These are phyloP conservation scores for Fusarium heterosporum DNA, from an alignment of 2,329 filamentous ascomycete genomes.

Conservation along the genomic window DNA sequence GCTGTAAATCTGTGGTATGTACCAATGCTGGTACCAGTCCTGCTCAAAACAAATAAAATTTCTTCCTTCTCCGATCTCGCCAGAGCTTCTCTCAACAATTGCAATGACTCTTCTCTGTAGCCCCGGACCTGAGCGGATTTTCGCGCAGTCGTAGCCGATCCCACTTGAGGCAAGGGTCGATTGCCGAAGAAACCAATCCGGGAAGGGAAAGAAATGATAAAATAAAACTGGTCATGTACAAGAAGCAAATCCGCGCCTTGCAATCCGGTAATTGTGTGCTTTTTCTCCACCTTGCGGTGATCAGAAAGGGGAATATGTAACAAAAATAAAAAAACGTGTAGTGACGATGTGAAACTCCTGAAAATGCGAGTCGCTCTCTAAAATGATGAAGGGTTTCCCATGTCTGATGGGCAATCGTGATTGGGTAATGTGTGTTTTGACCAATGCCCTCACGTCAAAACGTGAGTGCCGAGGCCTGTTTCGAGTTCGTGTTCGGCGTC, in stretches of 20 bases:
- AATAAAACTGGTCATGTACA: slow-evolving; percentile 19
- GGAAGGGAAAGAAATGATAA: slow-evolving; percentile 8
- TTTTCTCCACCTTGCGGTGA: slow-evolving; percentile 37
- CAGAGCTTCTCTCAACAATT: slow-evolving; percentile 39
- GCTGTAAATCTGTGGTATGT: slow-evolving; percentile 29
- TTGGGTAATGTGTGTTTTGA: slow-evolving; percentile 28
- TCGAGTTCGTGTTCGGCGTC: slow-evolving; percentile 33
- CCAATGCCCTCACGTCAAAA: slow-evolving; percentile 17
- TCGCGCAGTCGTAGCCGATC: slow-evolving; percentile 22
- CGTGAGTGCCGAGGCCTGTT: slow-evolving; percentile 32
- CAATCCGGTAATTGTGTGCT: slow-evolving; percentile 30
- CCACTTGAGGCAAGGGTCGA: slow-evolving; percentile 27
- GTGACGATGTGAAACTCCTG: slow-evolving; percentile 40
- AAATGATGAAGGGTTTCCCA: slow-evolving; percentile 38
- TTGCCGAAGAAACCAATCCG: slow-evolving; percentile 23
- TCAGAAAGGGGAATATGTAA: slow-evolving; percentile 36
- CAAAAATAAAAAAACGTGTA: slow-evolving; percentile 27
- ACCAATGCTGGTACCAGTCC: slow-evolving; percentile 14
- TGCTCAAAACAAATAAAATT: slow-evolving; percentile 14
- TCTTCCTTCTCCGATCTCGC: slow-evolving; percentile 17
- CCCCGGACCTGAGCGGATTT: slow-evolving; percentile 37
- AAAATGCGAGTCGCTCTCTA: slow-evolving; percentile 45
- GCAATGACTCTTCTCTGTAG: slow-evolving; percentile 34
- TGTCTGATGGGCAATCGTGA: slow-evolving; percentile 38
- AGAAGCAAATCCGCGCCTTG: slow-evolving; percentile 40